Percentiles rank a stretch among this genome's conserved stretches.
Conservation (phyloP, 148 eudicot genomes). For the Cornus florida region DNA sequence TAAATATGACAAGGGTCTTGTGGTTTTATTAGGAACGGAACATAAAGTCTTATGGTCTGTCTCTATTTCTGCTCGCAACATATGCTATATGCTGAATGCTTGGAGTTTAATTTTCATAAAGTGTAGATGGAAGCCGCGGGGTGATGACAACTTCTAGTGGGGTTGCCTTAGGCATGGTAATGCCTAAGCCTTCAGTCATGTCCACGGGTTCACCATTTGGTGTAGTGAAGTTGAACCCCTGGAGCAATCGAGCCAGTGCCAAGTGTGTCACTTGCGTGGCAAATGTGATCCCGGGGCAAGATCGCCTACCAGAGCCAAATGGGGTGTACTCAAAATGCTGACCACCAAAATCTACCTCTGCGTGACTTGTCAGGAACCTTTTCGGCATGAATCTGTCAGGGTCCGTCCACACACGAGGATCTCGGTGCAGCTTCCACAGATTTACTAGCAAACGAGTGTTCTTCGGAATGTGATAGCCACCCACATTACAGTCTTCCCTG, state of each 20-base stretch:
- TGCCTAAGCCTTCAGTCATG: constrained; percentile 20
- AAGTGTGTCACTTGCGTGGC: constrained; percentile 31
- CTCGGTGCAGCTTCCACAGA: constrained; percentile 32
- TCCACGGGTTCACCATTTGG: constrained; percentile 20
- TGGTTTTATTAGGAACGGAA: no score
- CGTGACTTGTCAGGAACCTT: constrained; percentile 25
- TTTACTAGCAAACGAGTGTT: constrained; percentile 23
- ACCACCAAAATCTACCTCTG: constrained; percentile 19
- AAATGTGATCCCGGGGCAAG: constrained; percentile 35
- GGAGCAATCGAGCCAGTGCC: constrained; percentile 31
- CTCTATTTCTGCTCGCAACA: no score
- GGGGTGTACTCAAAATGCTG: constrained; percentile 35
- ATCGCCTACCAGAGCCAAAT: constrained; percentile 37
- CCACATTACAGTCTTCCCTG: constrained; percentile 17
- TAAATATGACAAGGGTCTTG: no score
- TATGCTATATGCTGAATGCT: no score
- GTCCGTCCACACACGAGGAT: constrained; percentile 30
- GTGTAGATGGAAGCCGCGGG: constrained; percentile 1
- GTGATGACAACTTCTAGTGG: constrained; percentile 19
- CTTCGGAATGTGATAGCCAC: constrained; percentile 20
- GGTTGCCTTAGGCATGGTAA: constrained; percentile 9
- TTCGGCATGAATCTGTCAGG: constrained; percentile 38
- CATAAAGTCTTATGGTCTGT: no score
- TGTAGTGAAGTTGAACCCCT: constrained; percentile 24
- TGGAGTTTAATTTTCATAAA: background rate